Conservation (phyloP, 805 yeast genomes). For the Dipodascus geniculatus region DNA sequence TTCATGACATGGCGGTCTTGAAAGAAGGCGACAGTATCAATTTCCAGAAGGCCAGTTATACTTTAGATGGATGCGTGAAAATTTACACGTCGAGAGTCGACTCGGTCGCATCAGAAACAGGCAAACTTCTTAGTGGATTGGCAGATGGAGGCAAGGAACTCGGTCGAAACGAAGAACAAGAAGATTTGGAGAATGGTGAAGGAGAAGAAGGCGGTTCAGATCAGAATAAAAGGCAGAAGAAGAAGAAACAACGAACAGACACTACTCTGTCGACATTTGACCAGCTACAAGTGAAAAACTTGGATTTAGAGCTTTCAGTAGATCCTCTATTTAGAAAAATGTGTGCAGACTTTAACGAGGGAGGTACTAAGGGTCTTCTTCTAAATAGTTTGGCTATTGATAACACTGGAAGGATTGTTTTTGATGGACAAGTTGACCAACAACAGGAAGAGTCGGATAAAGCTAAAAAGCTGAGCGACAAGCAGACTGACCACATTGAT, state of each 20-base stretch:
- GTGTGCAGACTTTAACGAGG: constrained; percentile 36
- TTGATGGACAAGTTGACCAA: constrained; percentile 46
- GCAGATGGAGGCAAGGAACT: constrained; percentile 28
- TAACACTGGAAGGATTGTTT: constrained; percentile 49
- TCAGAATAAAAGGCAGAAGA: constrained; percentile 11
- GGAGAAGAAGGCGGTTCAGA: constrained; percentile 12
- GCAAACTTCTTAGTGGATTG: constrained; percentile 66
- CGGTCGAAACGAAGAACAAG: constrained; percentile 34
- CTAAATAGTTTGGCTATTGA: constrained; percentile 39
- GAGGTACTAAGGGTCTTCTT: constrained; percentile 30
- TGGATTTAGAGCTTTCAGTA: constrained; percentile 28
- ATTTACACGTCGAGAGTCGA: constrained; percentile 86
- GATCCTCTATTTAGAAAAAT: constrained; percentile 32
- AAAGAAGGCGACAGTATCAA: constrained; percentile 71
- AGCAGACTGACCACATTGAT: constrained; percentile 23
- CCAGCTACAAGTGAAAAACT: constrained; percentile 21
- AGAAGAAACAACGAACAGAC: constrained; percentile 17
- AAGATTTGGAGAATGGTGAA: constrained; percentile 22
- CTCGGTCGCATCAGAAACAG: constrained; percentile 84
- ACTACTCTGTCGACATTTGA: constrained; percentile 22
- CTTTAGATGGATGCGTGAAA: constrained; percentile 90
- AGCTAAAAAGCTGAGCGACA: constrained; percentile 20
- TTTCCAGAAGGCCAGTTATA: constrained; percentile 83
- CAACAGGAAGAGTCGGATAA: constrained; percentile 27
- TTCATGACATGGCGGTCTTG: constrained; percentile 67